Evolutionary conservation across 352 stramenopile species (phyloP), one percentile per base, ranked within the genome.

Genomic region (Pythium sukuiense): DNA sequence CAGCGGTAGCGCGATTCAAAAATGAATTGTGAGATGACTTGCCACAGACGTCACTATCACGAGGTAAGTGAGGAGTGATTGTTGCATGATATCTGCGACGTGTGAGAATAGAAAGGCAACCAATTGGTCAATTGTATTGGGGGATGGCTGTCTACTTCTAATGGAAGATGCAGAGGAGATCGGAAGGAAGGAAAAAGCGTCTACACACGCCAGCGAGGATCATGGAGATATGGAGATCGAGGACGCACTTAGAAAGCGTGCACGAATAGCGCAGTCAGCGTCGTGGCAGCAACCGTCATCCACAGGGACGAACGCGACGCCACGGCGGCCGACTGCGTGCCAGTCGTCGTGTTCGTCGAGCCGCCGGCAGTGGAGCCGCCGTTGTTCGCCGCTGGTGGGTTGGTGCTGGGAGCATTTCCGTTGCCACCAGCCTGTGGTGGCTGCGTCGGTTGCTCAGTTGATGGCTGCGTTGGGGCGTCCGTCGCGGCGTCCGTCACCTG

Each of bases 211-310:
- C 39, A 48, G 14, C 16, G 3, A 48, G 39, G 39, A 48, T 48
- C 39, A 48, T 48, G 8, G 39, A 48, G 18, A 24, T 13, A 48
- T 48, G 18, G 39, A 48, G 18, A 48, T 24, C 39, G 18, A n/a
- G 8, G 32, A 9, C 32, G 32, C 39, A 14, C 55, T 46, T 64
- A 64, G 20, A 64, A 45, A 11, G 59, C 35, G 12, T 56, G 39
- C 27, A 49, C 26, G 18, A 48, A n/a, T 4, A 66, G 37, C 49
- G 52, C 52, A 16, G 50, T 32, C 13, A 55, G 6, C 12, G n/a
- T 48, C n/a, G 29, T 24, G 50, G 48, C 29, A 1, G 26, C 37
- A 11, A 61, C 39, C 18, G 20, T 54, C 2, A 11, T 2, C 39
- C 41, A 55, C 32, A 57, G 7, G n/a, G 32, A 37, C 58, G 46